Evolutionary conservation across 192 early-diverging fungal species (phyloP).

Genomic region (Podila verticillata): DNA sequence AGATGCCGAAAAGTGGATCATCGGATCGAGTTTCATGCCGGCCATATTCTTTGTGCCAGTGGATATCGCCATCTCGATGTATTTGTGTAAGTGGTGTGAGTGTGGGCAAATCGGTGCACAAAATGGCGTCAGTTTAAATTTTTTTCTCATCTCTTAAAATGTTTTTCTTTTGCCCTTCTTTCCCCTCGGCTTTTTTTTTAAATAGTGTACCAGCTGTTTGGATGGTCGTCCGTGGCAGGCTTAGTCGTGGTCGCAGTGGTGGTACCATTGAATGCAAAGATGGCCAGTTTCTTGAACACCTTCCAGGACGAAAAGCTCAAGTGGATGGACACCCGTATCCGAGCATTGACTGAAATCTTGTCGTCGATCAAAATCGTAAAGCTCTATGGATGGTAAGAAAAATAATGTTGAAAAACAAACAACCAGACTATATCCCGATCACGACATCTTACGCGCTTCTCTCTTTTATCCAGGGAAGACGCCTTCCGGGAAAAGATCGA

Average conservation of each 20-base stretch:
- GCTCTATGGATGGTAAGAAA: conserved; percentile 10
- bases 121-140: not conserved
- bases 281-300: not conserved
- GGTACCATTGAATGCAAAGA: conserved; percentile 13
- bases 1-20: conserved; percentile 69
- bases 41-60: conserved; percentile 31
- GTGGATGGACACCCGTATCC: conserved; percentile 13
- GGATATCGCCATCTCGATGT: not conserved
- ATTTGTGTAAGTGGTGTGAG: not conserved
- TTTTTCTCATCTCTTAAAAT: not conserved
- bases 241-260: conserved; percentile 12
- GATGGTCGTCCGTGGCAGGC: conserved; percentile 37
- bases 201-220: conserved; percentile 30
- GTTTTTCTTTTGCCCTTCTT: not conserved
- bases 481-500: conserved; percentile 10
- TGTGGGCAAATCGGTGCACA: not conserved
- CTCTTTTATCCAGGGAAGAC: not conserved
- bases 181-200: not conserved
- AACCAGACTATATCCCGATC: not conserved
- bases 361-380: conserved; percentile 37
- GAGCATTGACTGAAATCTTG: conserved; percentile 29
- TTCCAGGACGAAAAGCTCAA: conserved; percentile 10
- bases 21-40: conserved; percentile 39
- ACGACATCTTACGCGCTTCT: not conserved
- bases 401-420: not conserved